phyloP scores from a whole-genome alignment of 1,284 basidiomycete species.

The Ceratobasidium sp. region DNA sequence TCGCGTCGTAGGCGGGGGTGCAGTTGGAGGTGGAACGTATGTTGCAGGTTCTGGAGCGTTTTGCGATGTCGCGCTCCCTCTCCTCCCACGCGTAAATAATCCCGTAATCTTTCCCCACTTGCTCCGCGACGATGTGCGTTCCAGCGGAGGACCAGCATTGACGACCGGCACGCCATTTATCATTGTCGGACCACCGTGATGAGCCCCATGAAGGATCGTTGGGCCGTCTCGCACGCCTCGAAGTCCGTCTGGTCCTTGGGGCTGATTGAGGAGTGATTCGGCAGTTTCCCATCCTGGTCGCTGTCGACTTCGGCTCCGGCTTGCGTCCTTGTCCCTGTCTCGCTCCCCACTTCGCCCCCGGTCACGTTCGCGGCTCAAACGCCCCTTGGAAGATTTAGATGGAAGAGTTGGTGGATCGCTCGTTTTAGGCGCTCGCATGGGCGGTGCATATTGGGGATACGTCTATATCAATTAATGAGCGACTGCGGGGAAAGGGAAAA shows the following conservation, averaged over 20 bases:
- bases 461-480: not conserved
- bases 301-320: conserved; percentile 8
- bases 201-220: not conserved
- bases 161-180: conserved; percentile 33
- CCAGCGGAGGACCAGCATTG: conserved; percentile 29
- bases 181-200: conserved; percentile 10
- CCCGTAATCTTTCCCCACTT: conserved; percentile 42
- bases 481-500: not conserved
- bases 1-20: conserved; percentile 5
- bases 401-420: conserved; percentile 15
- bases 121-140: conserved; percentile 6
- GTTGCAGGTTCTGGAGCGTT: not conserved
- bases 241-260: not conserved
- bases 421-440: not conserved
- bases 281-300: conserved; percentile 38
- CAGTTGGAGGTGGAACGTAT: not conserved
- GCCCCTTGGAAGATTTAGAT: conserved; percentile 20
- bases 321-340: not conserved
- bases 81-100: conserved; percentile 9
- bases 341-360: conserved; percentile 8
- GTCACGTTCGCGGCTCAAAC: not conserved
- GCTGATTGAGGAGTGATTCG: conserved; percentile 9
- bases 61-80: conserved; percentile 26
- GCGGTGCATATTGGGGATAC: conserved; percentile 9
- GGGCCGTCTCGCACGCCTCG: conserved; percentile 14